Conservation (phyloP, 768 basidiomycete species). For the Dacryopinax primogenitus region DNA sequence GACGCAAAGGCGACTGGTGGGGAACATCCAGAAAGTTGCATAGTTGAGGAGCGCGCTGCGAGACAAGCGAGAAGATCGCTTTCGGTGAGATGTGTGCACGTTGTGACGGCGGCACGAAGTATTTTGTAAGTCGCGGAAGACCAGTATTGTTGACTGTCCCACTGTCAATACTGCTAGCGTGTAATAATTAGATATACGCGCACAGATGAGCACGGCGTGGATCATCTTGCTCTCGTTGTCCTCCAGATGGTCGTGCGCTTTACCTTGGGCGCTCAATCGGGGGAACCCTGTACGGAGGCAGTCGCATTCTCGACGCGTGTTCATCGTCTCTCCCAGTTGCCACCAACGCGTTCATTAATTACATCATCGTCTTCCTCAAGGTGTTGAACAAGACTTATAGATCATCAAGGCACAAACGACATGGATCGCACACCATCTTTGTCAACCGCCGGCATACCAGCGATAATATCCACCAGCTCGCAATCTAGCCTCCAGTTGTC, state of each 20-base stretch:
- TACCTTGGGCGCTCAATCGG: neutral
- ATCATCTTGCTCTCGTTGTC: conserved; percentile 40
- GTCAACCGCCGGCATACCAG: neutral
- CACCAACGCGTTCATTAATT: neutral
- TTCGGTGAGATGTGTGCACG: conserved; percentile 47
- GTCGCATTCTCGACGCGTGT: neutral
- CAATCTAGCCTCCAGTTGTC: neutral
- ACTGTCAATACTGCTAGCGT: neutral
- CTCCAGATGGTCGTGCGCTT: neutral
- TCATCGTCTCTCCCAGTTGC: neutral
- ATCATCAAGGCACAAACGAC: no score
- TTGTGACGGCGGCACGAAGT: conserved; percentile 66
- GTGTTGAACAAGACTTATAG: no score
- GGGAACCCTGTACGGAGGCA: neutral
- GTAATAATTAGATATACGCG: conserved; percentile 21
- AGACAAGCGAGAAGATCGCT: conserved; percentile 83
- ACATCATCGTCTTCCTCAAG: neutral
- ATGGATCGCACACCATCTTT: neutral
- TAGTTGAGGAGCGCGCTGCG: conserved; percentile 61
- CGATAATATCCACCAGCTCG: neutral
- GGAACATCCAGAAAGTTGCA: conserved; percentile 91
- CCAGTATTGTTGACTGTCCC: conserved; percentile 87
- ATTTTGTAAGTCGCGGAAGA: conserved; percentile 70
- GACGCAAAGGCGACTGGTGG: conserved; percentile 53
- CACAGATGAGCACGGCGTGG: conserved; percentile 75